Conservation (phyloP, 2,329 filamentous ascomycete species). For the Talaromyces verruculosus region DNA sequence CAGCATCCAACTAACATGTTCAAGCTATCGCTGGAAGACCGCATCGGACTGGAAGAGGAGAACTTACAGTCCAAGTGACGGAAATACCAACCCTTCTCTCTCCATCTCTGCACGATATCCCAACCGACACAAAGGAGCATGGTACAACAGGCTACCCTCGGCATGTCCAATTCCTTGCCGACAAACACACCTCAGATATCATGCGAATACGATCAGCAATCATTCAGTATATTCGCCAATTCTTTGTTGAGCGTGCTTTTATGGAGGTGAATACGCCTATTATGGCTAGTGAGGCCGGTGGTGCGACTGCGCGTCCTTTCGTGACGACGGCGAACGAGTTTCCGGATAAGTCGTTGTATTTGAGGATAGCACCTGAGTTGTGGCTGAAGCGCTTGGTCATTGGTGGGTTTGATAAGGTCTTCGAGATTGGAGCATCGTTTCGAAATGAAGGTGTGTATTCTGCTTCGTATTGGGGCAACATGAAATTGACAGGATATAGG, state of each 20-base stretch:
- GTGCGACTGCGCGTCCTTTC: constrained; percentile 84
- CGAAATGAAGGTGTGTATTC: constrained; percentile 72
- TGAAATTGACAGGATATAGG: constrained; percentile 36
- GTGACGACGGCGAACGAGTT: constrained; percentile 76
- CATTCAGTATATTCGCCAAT: constrained; percentile 70
- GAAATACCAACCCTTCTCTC: constrained; percentile 70
- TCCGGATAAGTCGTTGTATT: constrained; percentile 65
- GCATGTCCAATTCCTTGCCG: constrained; percentile 83
- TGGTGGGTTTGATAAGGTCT: constrained; percentile 83
- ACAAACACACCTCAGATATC: constrained; percentile 65
- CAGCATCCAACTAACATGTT: neutral
- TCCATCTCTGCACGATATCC: constrained; percentile 77
- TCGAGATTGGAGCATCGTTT: constrained; percentile 90
- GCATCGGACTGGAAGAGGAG: constrained; percentile 67
- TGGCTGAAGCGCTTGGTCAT: constrained; percentile 92
- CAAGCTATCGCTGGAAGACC: constrained; percentile 69
- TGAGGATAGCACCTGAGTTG: constrained; percentile 90
- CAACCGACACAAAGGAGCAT: constrained; percentile 66
- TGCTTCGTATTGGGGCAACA: neutral
- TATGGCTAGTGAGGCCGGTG: constrained; percentile 76
- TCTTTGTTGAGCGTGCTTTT: constrained; percentile 70
- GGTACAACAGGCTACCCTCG: constrained; percentile 74
- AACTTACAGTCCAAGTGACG: constrained; percentile 70
- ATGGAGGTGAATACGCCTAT: constrained; percentile 91
- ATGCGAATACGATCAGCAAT: constrained; percentile 73